Conservation (phyloP, 371 early-diverging fungal species). For the Lichtheimia ramosa region DNA sequence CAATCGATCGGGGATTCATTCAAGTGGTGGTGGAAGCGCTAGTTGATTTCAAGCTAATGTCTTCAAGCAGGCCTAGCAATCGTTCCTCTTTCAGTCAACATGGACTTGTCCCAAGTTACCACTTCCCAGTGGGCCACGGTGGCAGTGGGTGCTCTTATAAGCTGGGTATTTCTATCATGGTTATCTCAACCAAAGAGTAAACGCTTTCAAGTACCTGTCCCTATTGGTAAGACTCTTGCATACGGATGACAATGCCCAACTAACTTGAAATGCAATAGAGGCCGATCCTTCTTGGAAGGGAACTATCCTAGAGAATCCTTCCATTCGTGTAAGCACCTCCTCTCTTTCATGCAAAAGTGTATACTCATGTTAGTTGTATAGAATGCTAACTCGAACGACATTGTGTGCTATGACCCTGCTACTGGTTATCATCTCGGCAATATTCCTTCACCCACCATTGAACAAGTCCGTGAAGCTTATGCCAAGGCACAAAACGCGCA, state of each 20-base stretch:
- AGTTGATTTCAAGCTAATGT: no score
- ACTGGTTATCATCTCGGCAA: conserved; percentile 75
- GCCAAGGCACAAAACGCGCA: conserved; percentile 68
- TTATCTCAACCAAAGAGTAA: conserved; percentile 30
- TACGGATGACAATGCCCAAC: neutral
- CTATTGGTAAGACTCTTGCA: conserved; percentile 29
- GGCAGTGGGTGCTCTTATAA: conserved; percentile 29
- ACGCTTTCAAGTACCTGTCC: conserved; percentile 34
- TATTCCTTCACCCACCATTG: conserved; percentile 58
- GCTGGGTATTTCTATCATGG: conserved; percentile 32
- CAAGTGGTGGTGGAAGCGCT: no score
- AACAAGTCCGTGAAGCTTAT: conserved; percentile 61
- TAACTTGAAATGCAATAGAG: conserved; percentile 18
- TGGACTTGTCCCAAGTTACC: neutral
- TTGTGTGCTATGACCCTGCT: conserved; percentile 87
- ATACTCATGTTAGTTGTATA: conserved; percentile 13
- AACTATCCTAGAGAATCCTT: conserved; percentile 52
- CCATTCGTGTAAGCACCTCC: conserved; percentile 50
- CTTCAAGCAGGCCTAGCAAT: no score
- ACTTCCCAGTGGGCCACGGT: conserved; percentile 23
- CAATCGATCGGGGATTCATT: no score
- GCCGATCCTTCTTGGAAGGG: conserved; percentile 56
- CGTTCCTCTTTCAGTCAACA: no score
- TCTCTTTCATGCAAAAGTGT: neutral
- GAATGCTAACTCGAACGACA: conserved; percentile 60